Evolutionary conservation across 2,329 filamentous ascomycete genomes (phyloP), one percentile per base, ranked within the genome.

Genomic region (Grosmannia penicillata): DNA sequence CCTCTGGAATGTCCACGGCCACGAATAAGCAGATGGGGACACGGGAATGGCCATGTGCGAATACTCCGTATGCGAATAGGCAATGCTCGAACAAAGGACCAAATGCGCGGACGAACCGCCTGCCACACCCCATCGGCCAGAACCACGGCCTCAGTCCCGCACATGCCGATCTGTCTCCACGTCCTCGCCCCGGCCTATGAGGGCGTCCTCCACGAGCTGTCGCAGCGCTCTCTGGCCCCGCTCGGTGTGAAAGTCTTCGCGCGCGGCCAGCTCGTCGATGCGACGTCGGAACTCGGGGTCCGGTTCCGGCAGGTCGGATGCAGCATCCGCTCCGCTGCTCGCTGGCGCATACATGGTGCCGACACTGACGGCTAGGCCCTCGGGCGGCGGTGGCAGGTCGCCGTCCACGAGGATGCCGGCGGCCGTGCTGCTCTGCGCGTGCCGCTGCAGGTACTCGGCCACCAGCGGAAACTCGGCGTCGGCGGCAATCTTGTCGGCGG

Each of bases 221-320:
- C 86, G 72, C 51, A 98, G 59, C 53, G 87, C 76, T 18, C 70
- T 71, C 58, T 98, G 91, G 4, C 82, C 83, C 43, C 80, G 75
- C 38, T 83, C 77, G 6, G 76, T 80, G 49, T 89, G 68, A 51
- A 95, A 93, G 52, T 96, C 86, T 19, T 81, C 77, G 29, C 85
- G 70, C 26, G 78, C 70, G 3, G 91, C 87, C 43, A 98, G 61
- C 57, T 94, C 82, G 51, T 96, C 86, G 52, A 98, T 96, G 38
- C 83, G 71, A 47, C 80, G 68, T 52, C 80, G 75, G 48, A 98
- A 84, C 48, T 87, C 86, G 2, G 83, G 76, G 53, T 96, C 86
- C 8, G 79, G 72, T 41, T 66, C 67, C 2, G 65, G 67, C 7
- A 72, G 71, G 11, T 73, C 76, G 29, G 73, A 22, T 4, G 31